phyloP scores from a whole-genome alignment of 768 basidiomycete species.

The Hortiboletus campestris region DNA sequence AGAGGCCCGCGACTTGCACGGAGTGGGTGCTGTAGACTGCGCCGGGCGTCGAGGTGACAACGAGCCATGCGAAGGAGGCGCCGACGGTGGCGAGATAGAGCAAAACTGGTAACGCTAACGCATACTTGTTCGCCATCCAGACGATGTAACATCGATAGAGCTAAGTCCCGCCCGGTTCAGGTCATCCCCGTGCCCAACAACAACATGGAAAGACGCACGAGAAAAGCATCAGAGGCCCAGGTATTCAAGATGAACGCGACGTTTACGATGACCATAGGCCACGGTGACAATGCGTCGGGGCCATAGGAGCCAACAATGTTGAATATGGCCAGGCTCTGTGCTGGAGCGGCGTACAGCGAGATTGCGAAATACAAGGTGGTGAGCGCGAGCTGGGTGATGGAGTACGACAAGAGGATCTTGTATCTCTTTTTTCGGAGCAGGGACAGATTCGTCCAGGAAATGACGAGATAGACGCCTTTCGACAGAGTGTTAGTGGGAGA shows the following conservation, averaged over 20 bases:
- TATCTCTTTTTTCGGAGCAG: slow-evolving; percentile 18
- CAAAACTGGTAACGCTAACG: background rate
- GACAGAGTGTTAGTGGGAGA: background rate
- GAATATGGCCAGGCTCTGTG: slow-evolving; percentile 12
- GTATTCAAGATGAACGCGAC: slow-evolving; percentile 20
- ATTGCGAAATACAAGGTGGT: slow-evolving; percentile 20
- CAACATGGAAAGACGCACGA: slow-evolving; percentile 10
- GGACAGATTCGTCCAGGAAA: slow-evolving; percentile 10
- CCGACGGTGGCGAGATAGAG: slow-evolving; percentile 20
- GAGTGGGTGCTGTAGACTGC: slow-evolving; percentile 15
- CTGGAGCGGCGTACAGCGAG: slow-evolving; percentile 18
- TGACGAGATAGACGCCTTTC: slow-evolving; percentile 15
- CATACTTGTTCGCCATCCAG: slow-evolving; percentile 8
- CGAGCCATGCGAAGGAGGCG: slow-evolving; percentile 17
- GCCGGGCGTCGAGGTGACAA: slow-evolving; percentile 12
- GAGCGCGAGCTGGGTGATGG: slow-evolving; percentile 15
- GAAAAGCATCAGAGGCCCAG: slow-evolving; percentile 22
- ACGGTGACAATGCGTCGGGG: slow-evolving; percentile 14
- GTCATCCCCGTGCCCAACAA: background rate
- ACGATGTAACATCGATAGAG: slow-evolving; percentile 26
- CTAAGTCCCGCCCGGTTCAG: slow-evolving; percentile 1
- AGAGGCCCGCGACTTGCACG: slow-evolving; percentile 14
- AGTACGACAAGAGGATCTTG: slow-evolving; percentile 10
- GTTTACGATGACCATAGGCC: slow-evolving; percentile 14
- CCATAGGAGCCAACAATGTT: slow-evolving; percentile 1